Base-by-base conservation (phyloP, 2,329 filamentous ascomycete genomes). In the Penicillium sp. region DNA sequence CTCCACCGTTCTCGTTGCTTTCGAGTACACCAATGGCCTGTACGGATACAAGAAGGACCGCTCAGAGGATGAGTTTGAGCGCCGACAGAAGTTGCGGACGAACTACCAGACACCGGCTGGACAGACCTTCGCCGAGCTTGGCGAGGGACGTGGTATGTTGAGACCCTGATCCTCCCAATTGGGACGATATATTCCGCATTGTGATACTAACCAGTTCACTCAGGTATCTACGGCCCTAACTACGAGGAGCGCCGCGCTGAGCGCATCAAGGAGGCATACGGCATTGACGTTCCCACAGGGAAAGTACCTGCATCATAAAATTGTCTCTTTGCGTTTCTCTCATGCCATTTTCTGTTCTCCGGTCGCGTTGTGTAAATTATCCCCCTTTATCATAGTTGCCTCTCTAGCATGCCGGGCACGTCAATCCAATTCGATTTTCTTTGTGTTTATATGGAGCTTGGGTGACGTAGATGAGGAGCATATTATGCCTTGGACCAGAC, bases 231-330 rank as follows among this genome's bases (percentile, higher is more conserved):
- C 66, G 89, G 85, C 42, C 88, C 90, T 16, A 91, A 91, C 51
- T 96, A 95, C 72, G 89, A 91, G 67, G 91, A 96, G 81, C 84
- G 93, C 75, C 87, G 93, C 75, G 85, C 86, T 65, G 82, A 92
- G 79, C 85, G 91, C 67, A 83, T 97, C 75, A 88, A 91, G 84
- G 88, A 92, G 77, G 91, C 88, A 76, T 96, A 96, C 71, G 92
- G 92, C 58, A 85, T 96, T 70, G 92, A 96, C 64, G 87, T 96
- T 70, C 85, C 88, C 70, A 84, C 87, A 54, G 85, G 88, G 61
- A 70, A 70, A 54, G 68, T 71, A 62, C 69, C 75, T 51, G 72
- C 76, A 55, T 76, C 75, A 72, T 77, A 68, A 74, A 66, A 59
- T 62, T 44, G 39, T 42, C 39, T 42, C 19, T 11, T 42, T 42